A percentile compares a stretch with the other conserved stretches of the same genome.
These are phyloP conservation scores for Centrapalus pauciflorus DNA, from an alignment of 129 eudicot species.

Conservation along the genomic window DNA sequence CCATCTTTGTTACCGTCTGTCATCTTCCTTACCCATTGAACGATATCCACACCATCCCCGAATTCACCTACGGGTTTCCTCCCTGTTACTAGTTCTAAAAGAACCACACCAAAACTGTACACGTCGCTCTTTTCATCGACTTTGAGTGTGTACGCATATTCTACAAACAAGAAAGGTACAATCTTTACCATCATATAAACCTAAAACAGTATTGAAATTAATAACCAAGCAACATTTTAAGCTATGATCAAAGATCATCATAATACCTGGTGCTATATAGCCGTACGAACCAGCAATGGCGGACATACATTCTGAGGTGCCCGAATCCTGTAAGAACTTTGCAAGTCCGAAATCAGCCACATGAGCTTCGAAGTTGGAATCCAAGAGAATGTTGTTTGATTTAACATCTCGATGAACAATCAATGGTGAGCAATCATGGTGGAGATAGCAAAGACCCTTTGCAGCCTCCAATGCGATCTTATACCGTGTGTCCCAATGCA, in stretches of 20 bases:
- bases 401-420: conserved; percentile 88
- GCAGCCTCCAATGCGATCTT: conserved; percentile 80
- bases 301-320: conserved; percentile 90
- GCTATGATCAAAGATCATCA: neutral
- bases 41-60: conserved; percentile 90
- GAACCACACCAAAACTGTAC: conserved; percentile 85
- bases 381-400: conserved; percentile 72
- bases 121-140: conserved; percentile 95
- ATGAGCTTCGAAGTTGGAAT: conserved; percentile 75
- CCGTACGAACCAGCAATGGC: conserved; percentile 96
- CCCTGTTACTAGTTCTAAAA: conserved; percentile 71
- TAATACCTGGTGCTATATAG: conserved; percentile 81
- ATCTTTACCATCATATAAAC: neutral
- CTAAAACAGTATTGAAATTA: neutral
- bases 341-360: conserved; percentile 94
- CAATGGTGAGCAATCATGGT: conserved; percentile 82
- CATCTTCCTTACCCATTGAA: conserved; percentile 80
- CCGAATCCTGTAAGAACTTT: conserved; percentile 85
- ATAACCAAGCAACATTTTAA: neutral
- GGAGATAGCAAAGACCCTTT: conserved; percentile 83
- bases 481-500: conserved; percentile 79
- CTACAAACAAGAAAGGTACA: conserved; percentile 26
- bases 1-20: conserved; percentile 72
- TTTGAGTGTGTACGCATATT: conserved; percentile 84
- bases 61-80: conserved; percentile 85